Evolutionary conservation across 768 basidiomycete genomes (phyloP), one percentile per base, ranked within the genome.

Genomic region (Candolleomyces efflorescens): DNA sequence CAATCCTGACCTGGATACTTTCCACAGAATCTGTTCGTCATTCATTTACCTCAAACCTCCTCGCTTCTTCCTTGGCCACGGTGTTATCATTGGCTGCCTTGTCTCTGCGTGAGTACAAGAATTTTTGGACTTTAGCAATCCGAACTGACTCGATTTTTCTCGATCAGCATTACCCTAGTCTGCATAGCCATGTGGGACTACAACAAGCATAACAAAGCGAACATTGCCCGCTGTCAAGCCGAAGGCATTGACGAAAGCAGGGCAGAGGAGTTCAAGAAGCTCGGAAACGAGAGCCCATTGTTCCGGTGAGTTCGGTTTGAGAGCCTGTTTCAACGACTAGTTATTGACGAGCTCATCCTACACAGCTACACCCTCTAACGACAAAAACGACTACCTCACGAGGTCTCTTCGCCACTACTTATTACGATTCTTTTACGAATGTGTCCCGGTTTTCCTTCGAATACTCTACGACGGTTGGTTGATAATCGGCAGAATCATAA

Each of bases 241-340:
- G 73, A 76, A 53, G 74, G 74, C 3, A 79, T 86, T 51, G 72
- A 73, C 7, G 69, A 72, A 12, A 71, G 67, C 46, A 69, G 66
- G 46, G 67, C 62, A 51, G 71, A 71, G 5, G 74, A 81, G 43
- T 84, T 79, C 61, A 68, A 64, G 38, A 67, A 81, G 5, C 69
- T 84, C 68, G 84, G 82, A 5, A 80, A 81, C 59, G 69, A 77
- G 39, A 82, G 80, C 55, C 84, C 84, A 44, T 68, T 86, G 38
- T 85, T 81, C 71, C 76, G 81, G 79, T 80, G 50, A 53, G 69
- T 59, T 44, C 9, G 18, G n/a, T 12, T 12, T 51, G 15, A 18
- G 36, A 26, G 13, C 50, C 7, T 13, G 9, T 7, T 39, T 4
- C 12, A 37, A 53, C 3, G 15, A 6, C 10, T 32, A 11, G 22